Percentiles rank a stretch among this genome's conserved stretches.
phyloP scores from a whole-genome alignment of 1,284 basidiomycete genomes.

The Fomitopsis pinicola region DNA sequence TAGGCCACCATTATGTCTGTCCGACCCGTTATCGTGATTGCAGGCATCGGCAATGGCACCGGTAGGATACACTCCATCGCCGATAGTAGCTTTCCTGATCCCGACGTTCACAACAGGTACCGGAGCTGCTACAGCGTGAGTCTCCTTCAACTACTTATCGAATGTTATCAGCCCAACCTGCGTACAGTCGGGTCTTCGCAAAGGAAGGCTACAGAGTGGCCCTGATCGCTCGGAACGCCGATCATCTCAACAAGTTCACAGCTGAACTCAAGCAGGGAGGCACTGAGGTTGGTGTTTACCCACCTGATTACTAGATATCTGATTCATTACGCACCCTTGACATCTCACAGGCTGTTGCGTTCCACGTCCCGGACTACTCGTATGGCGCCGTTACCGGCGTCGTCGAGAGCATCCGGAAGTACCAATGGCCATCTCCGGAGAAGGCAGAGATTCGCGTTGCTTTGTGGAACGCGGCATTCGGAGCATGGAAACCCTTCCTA shows the following conservation, averaged over 20 bases:
- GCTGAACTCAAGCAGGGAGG: conserved; percentile 53
- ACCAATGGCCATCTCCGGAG: conserved; percentile 36
- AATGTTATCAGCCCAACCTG: neutral
- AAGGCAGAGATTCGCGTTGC: conserved; percentile 56
- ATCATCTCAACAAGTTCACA: conserved; percentile 48
- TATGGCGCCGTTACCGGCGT: conserved; percentile 46
- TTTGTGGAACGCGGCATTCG: conserved; percentile 59
- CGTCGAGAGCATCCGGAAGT: conserved; percentile 50
- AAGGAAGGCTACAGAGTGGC: conserved; percentile 67
- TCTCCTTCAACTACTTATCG: neutral
- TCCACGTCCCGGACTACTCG: conserved; percentile 56
- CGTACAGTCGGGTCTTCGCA: conserved; percentile 53
- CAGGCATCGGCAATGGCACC: conserved; percentile 48
- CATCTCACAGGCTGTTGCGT: conserved; percentile 48
- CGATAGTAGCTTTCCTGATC: neutral
- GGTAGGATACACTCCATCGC: conserved; percentile 22
- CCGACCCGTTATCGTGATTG: conserved; percentile 45
- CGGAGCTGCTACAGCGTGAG: conserved; percentile 61
- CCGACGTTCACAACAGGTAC: conserved; percentile 37
- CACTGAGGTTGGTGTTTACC: conserved; percentile 43
- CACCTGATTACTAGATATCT: neutral
- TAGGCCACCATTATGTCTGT: conserved; percentile 26
- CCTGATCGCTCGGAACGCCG: conserved; percentile 57
- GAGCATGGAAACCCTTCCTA: conserved; percentile 65
- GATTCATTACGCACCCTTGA: neutral